Conservation (phyloP, 495 filamentous ascomycete genomes). For the Sordaria brevicollis region DNA sequence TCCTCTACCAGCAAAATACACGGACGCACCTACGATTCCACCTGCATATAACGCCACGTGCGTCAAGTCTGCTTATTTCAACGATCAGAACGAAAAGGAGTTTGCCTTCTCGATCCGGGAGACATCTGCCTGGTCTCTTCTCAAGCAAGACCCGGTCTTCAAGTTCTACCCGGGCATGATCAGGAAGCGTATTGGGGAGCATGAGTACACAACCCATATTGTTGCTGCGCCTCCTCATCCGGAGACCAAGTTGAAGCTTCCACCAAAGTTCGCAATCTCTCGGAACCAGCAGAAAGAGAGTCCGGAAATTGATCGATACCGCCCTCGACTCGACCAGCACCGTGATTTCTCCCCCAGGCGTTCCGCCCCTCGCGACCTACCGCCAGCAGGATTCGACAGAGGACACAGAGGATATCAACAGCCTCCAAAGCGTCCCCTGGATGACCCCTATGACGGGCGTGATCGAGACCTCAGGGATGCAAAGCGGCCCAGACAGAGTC, state of each 20-base stretch:
- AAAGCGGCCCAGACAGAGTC: conserved; percentile 9
- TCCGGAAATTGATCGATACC: background rate
- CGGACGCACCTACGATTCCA: conserved; percentile 33
- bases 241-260: conserved; percentile 15
- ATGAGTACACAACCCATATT: conserved; percentile 15
- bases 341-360: background rate
- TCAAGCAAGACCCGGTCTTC: conserved; percentile 40
- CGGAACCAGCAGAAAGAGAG: background rate
- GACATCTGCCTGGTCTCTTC: conserved; percentile 28
- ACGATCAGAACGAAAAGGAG: conserved; percentile 33
- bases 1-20: conserved; percentile 29
- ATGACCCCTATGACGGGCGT: background rate
- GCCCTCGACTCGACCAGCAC: background rate
- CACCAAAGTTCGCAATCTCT: conserved; percentile 12
- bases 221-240: conserved; percentile 14
- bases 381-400: background rate
- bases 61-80: conserved; percentile 39
- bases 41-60: conserved; percentile 32
- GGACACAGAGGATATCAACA: background rate
- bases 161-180: conserved; percentile 20
- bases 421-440: conserved; percentile 12
- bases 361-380: background rate
- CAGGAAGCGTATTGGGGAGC: conserved; percentile 11
- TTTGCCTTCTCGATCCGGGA: conserved; percentile 32
- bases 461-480: conserved; percentile 3